Percentiles rank a stretch among this genome's conserved stretches.
Conservation (phyloP, 1,284 basidiomycete genomes). For the Boletus semigastroideus region DNA sequence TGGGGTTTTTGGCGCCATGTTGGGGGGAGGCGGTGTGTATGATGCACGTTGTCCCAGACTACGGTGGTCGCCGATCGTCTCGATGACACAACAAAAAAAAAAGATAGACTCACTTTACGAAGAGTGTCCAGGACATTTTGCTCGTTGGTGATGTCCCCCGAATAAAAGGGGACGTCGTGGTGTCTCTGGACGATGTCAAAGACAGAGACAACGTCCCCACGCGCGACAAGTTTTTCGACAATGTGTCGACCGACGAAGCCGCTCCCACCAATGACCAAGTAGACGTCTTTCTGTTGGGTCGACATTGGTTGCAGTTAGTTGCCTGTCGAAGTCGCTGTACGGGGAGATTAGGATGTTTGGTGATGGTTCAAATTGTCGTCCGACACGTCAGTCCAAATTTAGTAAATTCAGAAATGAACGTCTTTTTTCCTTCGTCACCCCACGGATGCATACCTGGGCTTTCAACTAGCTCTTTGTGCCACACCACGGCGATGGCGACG, state of each 20-base stretch:
- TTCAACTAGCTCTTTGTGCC: too few species aligned
- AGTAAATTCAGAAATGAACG: too few species aligned
- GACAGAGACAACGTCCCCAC: conserved; percentile 80
- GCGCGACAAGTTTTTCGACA: conserved; percentile 75
- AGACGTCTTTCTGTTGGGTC: conserved; percentile 46
- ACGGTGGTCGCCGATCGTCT: not conserved
- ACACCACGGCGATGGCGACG: too few species aligned
- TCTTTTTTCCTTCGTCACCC: too few species aligned
- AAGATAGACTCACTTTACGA: conserved; percentile 55
- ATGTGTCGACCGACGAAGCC: conserved; percentile 92
- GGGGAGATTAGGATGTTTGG: too few species aligned
- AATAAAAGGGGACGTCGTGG: conserved; percentile 81
- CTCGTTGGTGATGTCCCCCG: conserved; percentile 82
- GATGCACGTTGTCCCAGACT: conserved; percentile 84
- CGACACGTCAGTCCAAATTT: too few species aligned
- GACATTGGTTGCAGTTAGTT: conserved; percentile 23
- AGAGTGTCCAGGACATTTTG: conserved; percentile 72
- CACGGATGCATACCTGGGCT: too few species aligned
- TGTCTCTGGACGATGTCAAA: conserved; percentile 92
- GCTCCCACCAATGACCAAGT: conserved; percentile 87
- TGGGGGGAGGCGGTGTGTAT: conserved; percentile 96
- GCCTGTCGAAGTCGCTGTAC: too few species aligned
- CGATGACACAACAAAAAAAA: too few species aligned
- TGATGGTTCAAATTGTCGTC: too few species aligned
- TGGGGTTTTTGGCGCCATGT: conserved; percentile 67